phyloP scores from a whole-genome alignment of 1,284 basidiomycete species.

The Cutaneotrichosporon curvatum region DNA sequence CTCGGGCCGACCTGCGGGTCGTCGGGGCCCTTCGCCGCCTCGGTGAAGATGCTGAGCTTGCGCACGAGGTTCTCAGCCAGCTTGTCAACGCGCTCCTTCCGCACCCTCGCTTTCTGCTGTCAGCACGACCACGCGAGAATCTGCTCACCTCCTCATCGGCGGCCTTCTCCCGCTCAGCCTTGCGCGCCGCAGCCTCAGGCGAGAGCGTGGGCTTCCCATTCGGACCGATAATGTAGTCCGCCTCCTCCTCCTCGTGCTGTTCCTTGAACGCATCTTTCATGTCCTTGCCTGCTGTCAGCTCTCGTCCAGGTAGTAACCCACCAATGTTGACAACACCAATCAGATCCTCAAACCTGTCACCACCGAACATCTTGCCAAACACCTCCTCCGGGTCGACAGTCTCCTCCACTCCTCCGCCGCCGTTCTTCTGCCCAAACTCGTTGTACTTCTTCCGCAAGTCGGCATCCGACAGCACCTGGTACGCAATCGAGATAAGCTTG shows the following conservation, averaged over 20 bases:
- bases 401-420: conserved; percentile 33
- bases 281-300: conserved; percentile 63
- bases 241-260: conserved; percentile 61
- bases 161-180: conserved; percentile 63
- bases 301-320: conserved; percentile 12
- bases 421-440: conserved; percentile 56
- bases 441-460: conserved; percentile 84
- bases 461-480: conserved; percentile 77
- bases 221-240: conserved; percentile 31
- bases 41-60: conserved; percentile 86
- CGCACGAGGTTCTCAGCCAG: conserved; percentile 76
- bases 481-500: conserved; percentile 81
- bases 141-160: conserved; percentile 53
- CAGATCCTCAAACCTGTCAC: conserved; percentile 49
- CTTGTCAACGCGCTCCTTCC: conserved; percentile 71
- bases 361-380: conserved; percentile 82
- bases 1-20: conserved; percentile 55
- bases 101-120: conserved; percentile 61
- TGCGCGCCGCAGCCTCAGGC: conserved; percentile 73
- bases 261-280: conserved; percentile 98
- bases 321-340: conserved; percentile 50
- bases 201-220: conserved; percentile 53
- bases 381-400: conserved; percentile 71
- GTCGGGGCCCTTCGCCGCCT: conserved; percentile 67
- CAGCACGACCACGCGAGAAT: conserved; percentile 37